Base-by-base conservation (phyloP, 345 rosid genomes). In the Rhizophora mangle region DNA sequence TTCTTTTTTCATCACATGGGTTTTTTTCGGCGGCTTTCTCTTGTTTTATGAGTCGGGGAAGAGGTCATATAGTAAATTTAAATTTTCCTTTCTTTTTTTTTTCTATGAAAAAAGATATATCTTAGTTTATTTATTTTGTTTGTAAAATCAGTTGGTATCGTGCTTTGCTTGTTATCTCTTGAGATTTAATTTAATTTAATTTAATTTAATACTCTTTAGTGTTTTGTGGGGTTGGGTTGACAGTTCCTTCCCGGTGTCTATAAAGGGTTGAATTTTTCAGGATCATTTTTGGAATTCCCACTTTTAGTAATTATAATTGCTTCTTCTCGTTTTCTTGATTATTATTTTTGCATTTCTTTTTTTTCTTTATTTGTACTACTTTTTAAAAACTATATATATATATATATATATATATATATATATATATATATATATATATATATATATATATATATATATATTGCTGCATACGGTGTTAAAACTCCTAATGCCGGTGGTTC, bases 231-330 rank as follows among this genome's bases (percentile, higher is more conserved):
- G 47, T 39, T 34, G 37, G 37, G 9, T 66, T 65, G 56, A 22
- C 67, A 46, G 71, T 67, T 60, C 56, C 62, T 59, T 63, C 27
- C 57, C 57, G 21, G 64, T 22, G 26, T 29, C 13, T 60, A 71
- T 32, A 32, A 56, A 24, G 5, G n/a, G 34, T 37, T 4, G 56
- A 63, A 54, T 79, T 62, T 54, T 22, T 49, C 46, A 43, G 69
- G 80, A 68, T 78, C 86, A 67, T 80, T 60, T 13, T 67, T 22
- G 66, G 78, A 73, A 73, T 73, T 83, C 62, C 60, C 52, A 68
- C 71, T 54, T 1, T 51, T n/a, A 56, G 72, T 53, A 16, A 46
- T 43, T 19, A 58, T 65, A 60, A 13, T 43, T 13, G 18, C 49
- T 36, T 60, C 56, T 72, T 19, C 21, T 43, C 60, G 7, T 30